Evolutionary conservation across 257 asterid species (phyloP), one percentile per base, ranked within the genome.

Genomic region (Handroanthus guayacan): DNA sequence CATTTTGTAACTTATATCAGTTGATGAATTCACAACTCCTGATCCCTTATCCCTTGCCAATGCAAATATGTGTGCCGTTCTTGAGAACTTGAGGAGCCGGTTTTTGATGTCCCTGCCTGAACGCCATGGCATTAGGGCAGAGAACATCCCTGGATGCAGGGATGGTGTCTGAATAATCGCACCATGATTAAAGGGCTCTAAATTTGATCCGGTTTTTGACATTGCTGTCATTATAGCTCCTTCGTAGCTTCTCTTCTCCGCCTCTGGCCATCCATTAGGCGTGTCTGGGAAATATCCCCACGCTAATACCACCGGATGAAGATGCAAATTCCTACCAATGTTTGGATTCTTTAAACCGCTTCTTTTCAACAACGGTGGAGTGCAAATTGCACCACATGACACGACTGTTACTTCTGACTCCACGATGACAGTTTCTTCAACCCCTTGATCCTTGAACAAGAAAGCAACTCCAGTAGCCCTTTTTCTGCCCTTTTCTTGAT

Each of bases 211-310:
- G 0, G 84, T 85, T 47, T 79, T 88, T 0, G 97, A 88, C 98
- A 94, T 92, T 1, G 95, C 89, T 5, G 98, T 92, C 89, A 94
- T 75, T 54, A 94, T 90, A 0, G 84, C 86, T 9, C 97, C 98
- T 71, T 94, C 84, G 37, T 90, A 88, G 84, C 97, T 89, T 67
- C 10, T 84, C 83, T 88, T 87, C 66, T 45, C 84, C 0, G 84
- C 31, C 12, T 62, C 83, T 0, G 98, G 98, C 97, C 97, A 92
- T 25, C 72, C 9, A 6, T 77, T 65, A 11, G 64, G 47, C 3
- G 71, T 13, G 16, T 89, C 91, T 0, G 98, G 98, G 17, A 92
- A 90, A 45, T 83, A 85, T 18, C 98, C 98, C 98, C 97, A 92
- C 0, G 80, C 96, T 86, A 92, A 44, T 3, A 84, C 86, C 6